phyloP scores from a whole-genome alignment of 1,284 basidiomycete species.

The Tilletia setariae region DNA sequence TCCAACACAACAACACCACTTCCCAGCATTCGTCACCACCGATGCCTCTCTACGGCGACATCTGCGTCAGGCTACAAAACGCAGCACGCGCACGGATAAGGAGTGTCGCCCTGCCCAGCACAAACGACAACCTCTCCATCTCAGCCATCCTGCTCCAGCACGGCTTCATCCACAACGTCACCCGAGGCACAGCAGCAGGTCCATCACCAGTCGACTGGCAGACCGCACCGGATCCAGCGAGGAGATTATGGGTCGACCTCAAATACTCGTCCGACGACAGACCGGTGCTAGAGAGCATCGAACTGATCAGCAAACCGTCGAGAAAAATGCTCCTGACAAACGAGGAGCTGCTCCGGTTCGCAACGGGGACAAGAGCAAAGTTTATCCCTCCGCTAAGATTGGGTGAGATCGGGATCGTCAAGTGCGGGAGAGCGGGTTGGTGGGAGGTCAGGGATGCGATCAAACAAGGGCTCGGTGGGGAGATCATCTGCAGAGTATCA shows the following conservation, averaged over 20 bases:
- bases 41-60: constrained; percentile 6
- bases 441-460: constrained; percentile 57
- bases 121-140: constrained; percentile 75
- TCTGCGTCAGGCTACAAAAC: constrained; percentile 80
- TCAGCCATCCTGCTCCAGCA: constrained; percentile 78
- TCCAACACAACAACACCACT: not conserved
- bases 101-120: constrained; percentile 70
- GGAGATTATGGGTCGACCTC: constrained; percentile 75
- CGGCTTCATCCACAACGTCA: constrained; percentile 76
- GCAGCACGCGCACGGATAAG: constrained; percentile 77
- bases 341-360: constrained; percentile 69
- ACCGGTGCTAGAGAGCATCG: constrained; percentile 72
- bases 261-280: constrained; percentile 77
- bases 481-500: constrained; percentile 56
- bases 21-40: not conserved
- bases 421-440: constrained; percentile 61
- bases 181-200: constrained; percentile 69
- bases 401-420: constrained; percentile 80
- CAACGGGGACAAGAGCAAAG: constrained; percentile 58
- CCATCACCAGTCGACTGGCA: constrained; percentile 67
- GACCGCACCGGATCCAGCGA: constrained; percentile 54
- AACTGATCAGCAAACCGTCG: constrained; percentile 71
- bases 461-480: constrained; percentile 52
- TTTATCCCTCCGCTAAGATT: constrained; percentile 70
- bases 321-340: constrained; percentile 71